Evolutionary conservation across 352 stramenopile species (phyloP).

Genomic region (Stramenopiles sp.): DNA sequence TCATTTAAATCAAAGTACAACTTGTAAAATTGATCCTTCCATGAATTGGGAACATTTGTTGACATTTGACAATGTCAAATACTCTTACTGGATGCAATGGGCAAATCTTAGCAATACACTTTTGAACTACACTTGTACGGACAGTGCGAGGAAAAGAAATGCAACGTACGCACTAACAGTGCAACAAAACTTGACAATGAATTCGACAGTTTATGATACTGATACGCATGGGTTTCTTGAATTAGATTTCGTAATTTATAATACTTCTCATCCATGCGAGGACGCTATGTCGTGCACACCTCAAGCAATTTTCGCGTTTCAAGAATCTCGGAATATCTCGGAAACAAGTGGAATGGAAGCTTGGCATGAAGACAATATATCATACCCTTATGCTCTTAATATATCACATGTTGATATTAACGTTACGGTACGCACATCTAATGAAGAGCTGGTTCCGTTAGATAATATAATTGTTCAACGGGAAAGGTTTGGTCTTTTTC

Average conservation of each 20-base stretch:
- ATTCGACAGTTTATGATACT: slow-evolving; percentile 9
- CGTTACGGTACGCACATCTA: not conserved
- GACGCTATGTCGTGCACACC: not conserved
- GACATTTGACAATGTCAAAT: not conserved
- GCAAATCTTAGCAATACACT: not conserved
- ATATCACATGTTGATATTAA: not conserved
- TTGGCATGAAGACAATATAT: slow-evolving; percentile 2
- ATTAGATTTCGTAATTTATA: slow-evolving; percentile 6
- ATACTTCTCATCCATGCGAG: not conserved
- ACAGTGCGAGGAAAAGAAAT: not conserved
- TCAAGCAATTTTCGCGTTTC: not conserved
- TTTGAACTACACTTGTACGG: not conserved
- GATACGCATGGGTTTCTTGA: not conserved
- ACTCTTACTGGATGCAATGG: slow-evolving; percentile 7
- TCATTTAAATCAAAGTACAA: slow-evolving; percentile 2
- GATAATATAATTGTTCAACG: not conserved
- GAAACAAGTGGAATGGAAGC: not conserved
- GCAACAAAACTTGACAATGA: not conserved
- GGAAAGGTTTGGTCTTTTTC: not conserved
- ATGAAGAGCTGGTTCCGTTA: not conserved
- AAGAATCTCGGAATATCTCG: not conserved
- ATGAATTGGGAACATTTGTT: not conserved
- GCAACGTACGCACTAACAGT: slow-evolving; percentile 3
- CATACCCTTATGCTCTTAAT: slow-evolving; percentile 1
- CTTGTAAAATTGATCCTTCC: not conserved